Base-by-base conservation (phyloP, 2,329 filamentous ascomycete genomes). In the Sclerotinia spermophila region DNA sequence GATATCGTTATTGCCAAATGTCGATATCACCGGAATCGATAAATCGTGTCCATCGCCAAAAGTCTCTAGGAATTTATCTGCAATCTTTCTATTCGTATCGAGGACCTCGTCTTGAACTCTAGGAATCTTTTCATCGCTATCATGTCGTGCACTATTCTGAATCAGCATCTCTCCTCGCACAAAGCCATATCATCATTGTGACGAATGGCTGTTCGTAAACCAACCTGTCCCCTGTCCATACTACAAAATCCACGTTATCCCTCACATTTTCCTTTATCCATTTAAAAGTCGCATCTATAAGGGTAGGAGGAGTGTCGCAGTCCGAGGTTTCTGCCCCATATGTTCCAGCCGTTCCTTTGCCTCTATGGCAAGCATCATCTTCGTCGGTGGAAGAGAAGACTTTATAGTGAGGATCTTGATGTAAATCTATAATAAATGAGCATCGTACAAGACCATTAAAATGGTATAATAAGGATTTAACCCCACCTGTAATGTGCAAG, bases 1-100 rank as follows among this genome's bases (percentile, higher is more conserved):
- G 71, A 99, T 94, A 78, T 99, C 96, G 81, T 99, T 99, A 83
- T 99, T 99, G 72, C 96, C 96, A 75, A 97, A 90, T 0, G 90
- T 97, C 0, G 96, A 94, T 30, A 99, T 85, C 42, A 98, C 88
- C 5, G 96, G 95, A 5, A 98, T 86, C 19, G 85, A 81, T 71
- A 94, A 86, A 74, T 87, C 83, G 56, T 86, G 83, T 51, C 81
- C 76, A 67, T 84, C 83, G 33, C 86, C 85, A 78, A 97, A 97
- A 15, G 92, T 85, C 30, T 94, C 87, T 61, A 86, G 82, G 80
- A 98, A 93, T 80, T 93, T 93, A 76, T 89, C 82, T 64, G 94
- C 90, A 73, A 97, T 84, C 74, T 89, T 84, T 74, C 87, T 83
- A 80, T 99, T 99, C 76, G 92, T 87, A 67, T 87, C 83, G 24